These are phyloP conservation scores for Metschnikowia gelsemii DNA, from an alignment of 805 yeast species.

Conservation along the genomic window DNA sequence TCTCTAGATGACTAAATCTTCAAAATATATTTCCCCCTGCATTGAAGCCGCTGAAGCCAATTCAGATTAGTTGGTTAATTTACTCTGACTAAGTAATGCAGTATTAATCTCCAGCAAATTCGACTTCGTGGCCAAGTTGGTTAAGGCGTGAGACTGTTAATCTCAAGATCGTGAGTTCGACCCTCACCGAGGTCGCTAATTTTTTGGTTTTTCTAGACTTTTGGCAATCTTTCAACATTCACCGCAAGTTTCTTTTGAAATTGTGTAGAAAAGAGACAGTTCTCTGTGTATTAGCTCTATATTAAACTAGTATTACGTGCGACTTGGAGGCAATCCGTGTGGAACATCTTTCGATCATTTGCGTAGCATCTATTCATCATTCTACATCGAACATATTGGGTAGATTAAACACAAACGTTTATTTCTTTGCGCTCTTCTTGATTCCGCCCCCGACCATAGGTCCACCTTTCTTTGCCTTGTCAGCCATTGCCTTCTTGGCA, in stretches of 20 bases:
- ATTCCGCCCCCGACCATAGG: slow-evolving; percentile 93
- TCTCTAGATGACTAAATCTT: too few species aligned
- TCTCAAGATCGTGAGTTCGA: slow-evolving; percentile 26
- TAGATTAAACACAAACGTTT: background rate
- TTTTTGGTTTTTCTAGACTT: slow-evolving; percentile 3
- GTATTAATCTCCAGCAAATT: background rate
- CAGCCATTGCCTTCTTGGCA: slow-evolving; percentile 87
- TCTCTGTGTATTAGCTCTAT: too few species aligned
- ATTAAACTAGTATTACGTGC: too few species aligned
- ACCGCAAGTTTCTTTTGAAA: too few species aligned
- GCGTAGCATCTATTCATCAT: too few species aligned
- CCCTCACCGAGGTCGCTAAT: slow-evolving; percentile 23
- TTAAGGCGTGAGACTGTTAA: slow-evolving; percentile 26
- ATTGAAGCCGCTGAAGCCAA: background rate
- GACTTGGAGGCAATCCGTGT: too few species aligned
- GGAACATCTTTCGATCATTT: too few species aligned
- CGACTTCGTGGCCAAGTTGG: slow-evolving; percentile 26
- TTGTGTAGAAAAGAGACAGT: too few species aligned
- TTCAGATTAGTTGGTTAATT: background rate
- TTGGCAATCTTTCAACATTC: background rate
- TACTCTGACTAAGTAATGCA: background rate
- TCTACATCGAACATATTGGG: background rate
- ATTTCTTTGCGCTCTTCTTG: slow-evolving; percentile 69
- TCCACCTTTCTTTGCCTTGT: slow-evolving; percentile 84
- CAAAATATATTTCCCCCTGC: too few species aligned